Base-by-base conservation (phyloP, 2,329 filamentous ascomycete genomes). In the Monilinia fructicola region DNA sequence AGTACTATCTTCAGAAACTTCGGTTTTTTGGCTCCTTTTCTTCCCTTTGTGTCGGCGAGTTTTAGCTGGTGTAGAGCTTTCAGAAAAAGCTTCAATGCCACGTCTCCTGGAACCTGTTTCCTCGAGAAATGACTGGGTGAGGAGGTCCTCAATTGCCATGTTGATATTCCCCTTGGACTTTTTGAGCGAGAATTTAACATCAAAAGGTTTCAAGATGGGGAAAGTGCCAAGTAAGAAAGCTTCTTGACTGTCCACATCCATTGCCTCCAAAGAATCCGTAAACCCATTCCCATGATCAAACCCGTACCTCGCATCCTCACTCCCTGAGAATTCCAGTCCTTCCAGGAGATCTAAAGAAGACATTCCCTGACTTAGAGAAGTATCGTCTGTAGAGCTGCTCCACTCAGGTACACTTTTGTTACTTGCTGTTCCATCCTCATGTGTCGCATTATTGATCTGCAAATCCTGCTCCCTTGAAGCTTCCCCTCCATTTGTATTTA, bases 51-150 rank as follows among this genome's bases (percentile, higher is more conserved):
- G 76, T 68, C 80, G 82, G 21, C 69, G 72, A 63, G 50, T 55
- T 59, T 66, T 68, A 21, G 68, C 23, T 16, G 60, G 31, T 12
- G 58, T 83, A 0, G 83, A 83, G 28, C 56, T 42, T 50, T 86
- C 82, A 28, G 86, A 87, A 75, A 97, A 97, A 0, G 86, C 92
- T 67, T 97, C 92, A n/a, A 97, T 81, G 0, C 93, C 91, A 75
- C 90, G 94, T 1, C 83, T 80, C 1, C 84, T 81, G 64, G 85
- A 81, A 0, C 85, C 85, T 0, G 82, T 84, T 66, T 92, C 86
- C 67, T 92, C 87, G 5, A 97, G 87, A 74, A 89, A 92, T 26
- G 90, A 87, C 18, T 92, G 82, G 71, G 90, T 96, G 42, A 97
- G 83, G 16, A 98, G 80, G 67, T 92, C 87, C 72, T 97, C 92